Percentiles rank a stretch among this genome's conserved stretches.
These are phyloP conservation scores for Leccinum solheimii DNA, from an alignment of 1,284 basidiomycete species.

Conservation along the genomic window DNA sequence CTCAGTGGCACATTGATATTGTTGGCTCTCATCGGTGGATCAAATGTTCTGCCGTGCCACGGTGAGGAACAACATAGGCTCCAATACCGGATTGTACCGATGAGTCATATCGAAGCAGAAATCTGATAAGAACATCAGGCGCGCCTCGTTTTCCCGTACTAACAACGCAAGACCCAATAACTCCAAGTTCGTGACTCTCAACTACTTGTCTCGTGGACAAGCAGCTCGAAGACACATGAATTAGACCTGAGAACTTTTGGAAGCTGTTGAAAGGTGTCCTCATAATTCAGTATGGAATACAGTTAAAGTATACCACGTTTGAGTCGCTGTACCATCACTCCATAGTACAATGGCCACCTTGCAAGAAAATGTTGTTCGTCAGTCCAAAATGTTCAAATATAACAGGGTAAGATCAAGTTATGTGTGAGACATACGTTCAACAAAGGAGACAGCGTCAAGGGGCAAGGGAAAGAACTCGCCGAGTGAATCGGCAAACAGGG, in stretches of 20 bases:
- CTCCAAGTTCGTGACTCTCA: neutral
- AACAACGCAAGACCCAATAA: neutral
- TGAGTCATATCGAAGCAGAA: neutral
- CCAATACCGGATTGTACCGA: neutral
- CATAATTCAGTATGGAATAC: conserved; percentile 22
- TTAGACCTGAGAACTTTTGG: conserved; percentile 94
- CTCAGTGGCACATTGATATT: neutral
- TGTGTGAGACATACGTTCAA: neutral
- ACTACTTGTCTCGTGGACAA: conserved; percentile 76
- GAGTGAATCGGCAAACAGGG: neutral
- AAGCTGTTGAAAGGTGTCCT: conserved; percentile 88
- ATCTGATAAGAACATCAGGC: neutral
- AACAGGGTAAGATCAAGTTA: neutral
- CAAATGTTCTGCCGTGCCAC: neutral
- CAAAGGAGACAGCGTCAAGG: neutral
- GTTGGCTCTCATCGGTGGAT: neutral
- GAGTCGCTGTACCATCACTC: neutral
- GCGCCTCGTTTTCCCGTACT: neutral
- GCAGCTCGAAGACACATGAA: conserved; percentile 97
- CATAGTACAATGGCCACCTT: neutral
- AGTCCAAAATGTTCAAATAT: neutral
- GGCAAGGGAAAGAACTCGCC: neutral
- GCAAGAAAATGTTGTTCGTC: neutral
- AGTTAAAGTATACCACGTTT: neutral
- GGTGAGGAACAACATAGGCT: neutral